Conservation (phyloP, 495 filamentous ascomycete species). For the Achaetomiella virescens region DNA sequence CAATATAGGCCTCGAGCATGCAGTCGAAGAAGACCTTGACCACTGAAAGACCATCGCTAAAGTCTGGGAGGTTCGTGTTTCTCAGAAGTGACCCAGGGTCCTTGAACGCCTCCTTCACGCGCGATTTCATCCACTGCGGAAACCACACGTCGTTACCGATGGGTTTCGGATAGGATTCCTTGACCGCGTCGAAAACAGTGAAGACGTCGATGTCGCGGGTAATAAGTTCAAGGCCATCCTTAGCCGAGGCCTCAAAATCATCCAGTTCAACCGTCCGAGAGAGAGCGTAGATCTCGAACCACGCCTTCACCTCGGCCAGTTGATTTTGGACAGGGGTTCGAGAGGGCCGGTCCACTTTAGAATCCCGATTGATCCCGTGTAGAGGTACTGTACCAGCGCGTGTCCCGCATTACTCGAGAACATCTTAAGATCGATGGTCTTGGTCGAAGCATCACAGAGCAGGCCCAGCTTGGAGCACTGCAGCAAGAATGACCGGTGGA, state of each 20-base stretch:
- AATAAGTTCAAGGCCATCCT: slow-evolving; percentile 11
- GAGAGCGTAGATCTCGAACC: slow-evolving; percentile 15
- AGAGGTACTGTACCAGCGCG: slow-evolving; percentile 28
- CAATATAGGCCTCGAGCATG: slow-evolving; percentile 7
- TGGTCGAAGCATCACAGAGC: slow-evolving; percentile 4
- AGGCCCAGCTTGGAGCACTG: slow-evolving; percentile 10
- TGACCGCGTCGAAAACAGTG: slow-evolving; percentile 18
- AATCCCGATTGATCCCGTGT: slow-evolving; percentile 2
- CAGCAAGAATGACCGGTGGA: slow-evolving; percentile 15
- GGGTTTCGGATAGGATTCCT: slow-evolving; percentile 8
- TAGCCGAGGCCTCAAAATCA: slow-evolving; percentile 15
- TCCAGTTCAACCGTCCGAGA: slow-evolving; percentile 8
- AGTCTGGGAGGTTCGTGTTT: background rate
- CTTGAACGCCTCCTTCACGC: slow-evolving; percentile 13
- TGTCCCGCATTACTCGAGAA: slow-evolving; percentile 22
- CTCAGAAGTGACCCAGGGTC: background rate
- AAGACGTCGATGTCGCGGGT: slow-evolving; percentile 11
- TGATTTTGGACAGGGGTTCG: background rate
- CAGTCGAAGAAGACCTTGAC: slow-evolving; percentile 10
- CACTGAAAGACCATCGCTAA: background rate
- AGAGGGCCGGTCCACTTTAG: background rate
- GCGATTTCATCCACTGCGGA: slow-evolving; percentile 12
- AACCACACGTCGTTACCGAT: slow-evolving; percentile 21
- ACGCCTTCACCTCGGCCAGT: background rate
- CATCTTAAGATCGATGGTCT: background rate